Evolutionary conservation across 1,284 basidiomycete species (phyloP), one percentile per base, ranked within the genome.

Genomic region (Fistulina hepatica): DNA sequence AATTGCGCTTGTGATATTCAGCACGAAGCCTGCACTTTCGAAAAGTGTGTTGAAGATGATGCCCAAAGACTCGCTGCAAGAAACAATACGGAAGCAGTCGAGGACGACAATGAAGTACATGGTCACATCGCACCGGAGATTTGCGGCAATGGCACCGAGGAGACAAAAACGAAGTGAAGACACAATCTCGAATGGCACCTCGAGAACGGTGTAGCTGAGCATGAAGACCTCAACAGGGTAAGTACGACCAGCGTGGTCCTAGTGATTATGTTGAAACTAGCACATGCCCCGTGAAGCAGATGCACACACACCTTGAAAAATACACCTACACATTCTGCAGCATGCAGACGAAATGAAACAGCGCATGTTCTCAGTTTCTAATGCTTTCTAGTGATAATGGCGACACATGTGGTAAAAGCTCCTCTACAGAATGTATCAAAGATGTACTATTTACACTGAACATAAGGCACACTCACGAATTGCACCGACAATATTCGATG

Each of bases 11-110:
- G 42, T 45, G 7, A 43, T 28, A 24, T 45, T 45, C 12, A 45
- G 21, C 16, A 42, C 44, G 24, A 45, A 39, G 4, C 44, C 44
- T 4, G 44, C 43, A 20, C 36, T 45, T 21, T 37, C 34, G 22
- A 42, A 43, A 9, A 45, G 35, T 8, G 44, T 45, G 22, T 45
- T 45, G 38, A 45, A 45, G 11, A 45, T 43, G 33, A 45, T 45
- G 12, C 41, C 44, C 9, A 45, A 33, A 13, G 42, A 43, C 33
- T 45, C 44, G 20, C 44, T 42, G n/a, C 37, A 39, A 21, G 28
- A 43, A 20, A 45, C 44, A 21, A 45, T 45, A 15, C 38, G 37
- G 23, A 45, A 35, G 23, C 37, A 38, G 22, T 45, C 43, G 27
- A 45, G 36, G 7, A 39, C 28, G 23, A 45, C 39, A 33, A 45